Evolutionary conservation across 2,329 filamentous ascomycete genomes (phyloP).

Genomic region (Pseudopyricularia cyperi): DNA sequence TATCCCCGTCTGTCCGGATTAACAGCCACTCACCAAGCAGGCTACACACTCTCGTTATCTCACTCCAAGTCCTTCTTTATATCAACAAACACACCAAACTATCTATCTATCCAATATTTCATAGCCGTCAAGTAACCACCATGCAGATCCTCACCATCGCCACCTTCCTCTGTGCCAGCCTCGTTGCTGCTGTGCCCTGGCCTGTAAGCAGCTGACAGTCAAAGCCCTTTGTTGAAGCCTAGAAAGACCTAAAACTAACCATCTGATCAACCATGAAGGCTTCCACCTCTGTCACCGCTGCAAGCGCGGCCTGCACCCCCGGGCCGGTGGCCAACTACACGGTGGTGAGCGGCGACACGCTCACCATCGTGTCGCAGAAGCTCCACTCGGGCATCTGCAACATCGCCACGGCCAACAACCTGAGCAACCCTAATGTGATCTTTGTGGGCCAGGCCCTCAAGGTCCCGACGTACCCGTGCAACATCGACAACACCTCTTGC

Average conservation of each 20-base stretch:
- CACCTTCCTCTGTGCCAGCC: background rate
- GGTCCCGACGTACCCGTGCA: constrained; percentile 1
- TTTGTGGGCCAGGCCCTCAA: background rate
- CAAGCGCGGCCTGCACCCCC: background rate
- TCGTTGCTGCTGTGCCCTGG: background rate
- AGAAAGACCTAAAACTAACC: background rate
- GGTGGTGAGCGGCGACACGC: background rate
- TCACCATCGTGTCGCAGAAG: background rate
- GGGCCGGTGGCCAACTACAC: background rate
- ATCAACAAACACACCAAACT: too few relatives aligned
- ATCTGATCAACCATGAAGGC: background rate
- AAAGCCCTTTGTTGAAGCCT: background rate
- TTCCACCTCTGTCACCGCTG: background rate
- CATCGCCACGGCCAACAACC: constrained; percentile 1
- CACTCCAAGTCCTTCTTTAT: too few relatives aligned
- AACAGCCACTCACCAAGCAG: too few relatives aligned
- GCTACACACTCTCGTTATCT: too few relatives aligned
- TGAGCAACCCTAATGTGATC: background rate
- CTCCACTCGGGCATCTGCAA: constrained; percentile 3
- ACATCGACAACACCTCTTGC: constrained; percentile 2
- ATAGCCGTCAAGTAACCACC: background rate
- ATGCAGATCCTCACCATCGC: background rate
- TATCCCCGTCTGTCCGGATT: too few relatives aligned
- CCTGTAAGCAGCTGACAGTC: background rate
- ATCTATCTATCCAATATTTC: too few relatives aligned